Evolutionary conservation across 805 yeast genomes (phyloP), one percentile per base, ranked within the genome.

Genomic region (Ogataea methylovora): DNA sequence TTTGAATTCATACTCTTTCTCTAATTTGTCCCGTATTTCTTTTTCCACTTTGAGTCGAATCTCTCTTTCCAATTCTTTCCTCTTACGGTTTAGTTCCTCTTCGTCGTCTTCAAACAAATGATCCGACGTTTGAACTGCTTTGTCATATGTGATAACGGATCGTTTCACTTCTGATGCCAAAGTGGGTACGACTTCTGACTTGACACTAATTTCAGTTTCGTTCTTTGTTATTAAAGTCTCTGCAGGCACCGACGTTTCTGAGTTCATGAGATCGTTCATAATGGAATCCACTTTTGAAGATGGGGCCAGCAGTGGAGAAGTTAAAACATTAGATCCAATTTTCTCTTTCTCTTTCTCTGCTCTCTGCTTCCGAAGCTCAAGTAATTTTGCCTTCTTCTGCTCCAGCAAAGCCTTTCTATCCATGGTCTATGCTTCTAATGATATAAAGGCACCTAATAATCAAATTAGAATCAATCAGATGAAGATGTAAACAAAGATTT

Each of bases 351-450:
- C 54, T 18, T 54, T 50, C 36, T 50, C 58, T 33, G 60, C 68
- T 22, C 80, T 49, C 43, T 63, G 67, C 25, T 61, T 63, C 24
- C 75, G 55, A n/a, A 77, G 59, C 49, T 70, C 73, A 22, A 71
- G 72, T 23, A 77, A 51, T 34, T 67, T 62, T 29, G 62, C 67
- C 37, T 64, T 58, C 42, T 76, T 74, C 34, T 71, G 72, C 45
- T 76, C 81, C 28, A 77, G 27, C 2, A 49, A 35, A 7, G 51
- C 44, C 32, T 45, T 47, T 15, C 54, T 38, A 20, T 53, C 53
- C 59, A 56, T 53, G 23, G 12, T 9, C 11, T 24, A n/a, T n/a
- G n/a, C n/a, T n/a, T n/a, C n/a, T n/a, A n/a, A n/a, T n/a, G n/a
- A n/a, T n/a, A n/a, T n/a, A n/a, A n/a, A n/a, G n/a, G n/a, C n/a